Evolutionary conservation across 306 rosid species (phyloP).

Genomic region (Pueraria montana): DNA sequence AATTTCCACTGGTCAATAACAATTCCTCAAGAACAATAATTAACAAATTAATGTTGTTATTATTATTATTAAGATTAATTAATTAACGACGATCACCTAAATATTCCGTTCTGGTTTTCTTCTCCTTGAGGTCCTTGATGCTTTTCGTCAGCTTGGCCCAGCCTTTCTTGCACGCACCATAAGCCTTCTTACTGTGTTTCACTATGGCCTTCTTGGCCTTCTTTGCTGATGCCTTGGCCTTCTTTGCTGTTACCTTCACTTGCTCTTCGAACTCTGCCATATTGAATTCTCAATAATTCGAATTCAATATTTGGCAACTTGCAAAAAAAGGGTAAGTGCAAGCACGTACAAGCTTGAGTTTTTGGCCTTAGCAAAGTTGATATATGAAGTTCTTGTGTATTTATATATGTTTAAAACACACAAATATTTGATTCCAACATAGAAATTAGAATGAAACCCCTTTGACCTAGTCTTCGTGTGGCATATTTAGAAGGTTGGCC

Average conservation of each 20-base stretch:
- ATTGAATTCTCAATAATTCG: conserved; percentile 37
- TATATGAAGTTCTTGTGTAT: not conserved
- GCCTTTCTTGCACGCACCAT: conserved; percentile 47
- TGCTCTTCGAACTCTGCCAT: conserved; percentile 48
- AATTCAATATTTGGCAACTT: conserved; percentile 24
- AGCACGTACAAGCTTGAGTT: not conserved
- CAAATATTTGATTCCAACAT: not conserved
- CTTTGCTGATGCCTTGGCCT: conserved; percentile 31
- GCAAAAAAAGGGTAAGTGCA: not conserved
- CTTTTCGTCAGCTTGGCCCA: conserved; percentile 44
- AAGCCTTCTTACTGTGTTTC: conserved; percentile 29
- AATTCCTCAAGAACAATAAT: conserved; percentile 31
- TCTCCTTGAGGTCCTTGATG: conserved; percentile 18
- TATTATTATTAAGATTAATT: conserved; percentile 14
- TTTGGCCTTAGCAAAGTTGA: not conserved
- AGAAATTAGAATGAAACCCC: not conserved
- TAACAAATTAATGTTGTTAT: not conserved
- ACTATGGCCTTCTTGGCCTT: conserved; percentile 43
- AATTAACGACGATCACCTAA: conserved; percentile 44
- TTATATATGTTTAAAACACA: not conserved
- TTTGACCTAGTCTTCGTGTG: not conserved
- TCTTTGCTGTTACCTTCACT: conserved; percentile 40
- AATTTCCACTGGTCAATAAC: not conserved
- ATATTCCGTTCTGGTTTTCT: conserved; percentile 34
- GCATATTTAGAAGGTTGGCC: not conserved